A percentile compares a stretch with the other conserved stretches of the same genome.
Conservation (phyloP, 257 asterid genomes). For the Petrea volubilis region DNA sequence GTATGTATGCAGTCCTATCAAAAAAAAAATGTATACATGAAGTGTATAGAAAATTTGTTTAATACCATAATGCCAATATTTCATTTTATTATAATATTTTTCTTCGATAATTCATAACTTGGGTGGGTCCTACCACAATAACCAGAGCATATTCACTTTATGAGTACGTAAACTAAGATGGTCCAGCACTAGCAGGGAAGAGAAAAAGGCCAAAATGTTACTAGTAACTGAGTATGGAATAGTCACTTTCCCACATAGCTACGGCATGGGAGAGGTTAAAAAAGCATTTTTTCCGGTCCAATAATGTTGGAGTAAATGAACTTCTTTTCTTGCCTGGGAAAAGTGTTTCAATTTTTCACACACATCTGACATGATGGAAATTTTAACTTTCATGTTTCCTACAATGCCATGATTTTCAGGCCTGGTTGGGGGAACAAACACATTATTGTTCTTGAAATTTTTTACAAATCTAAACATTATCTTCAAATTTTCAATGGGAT, state of each 20-base stretch:
- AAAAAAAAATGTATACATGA: too few relatives aligned
- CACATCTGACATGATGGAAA: neutral
- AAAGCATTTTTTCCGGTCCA: conserved; percentile 11
- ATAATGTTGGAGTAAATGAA: conserved; percentile 6
- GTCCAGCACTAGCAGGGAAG: neutral
- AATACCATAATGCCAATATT: too few relatives aligned
- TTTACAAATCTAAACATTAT: neutral
- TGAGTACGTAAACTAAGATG: neutral
- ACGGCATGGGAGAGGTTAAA: neutral
- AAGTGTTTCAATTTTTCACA: neutral
- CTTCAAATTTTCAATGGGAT: neutral
- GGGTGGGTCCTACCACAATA: too few relatives aligned
- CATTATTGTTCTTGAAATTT: neutral
- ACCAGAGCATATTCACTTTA: too few relatives aligned
- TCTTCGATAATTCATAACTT: too few relatives aligned
- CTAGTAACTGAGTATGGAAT: conserved; percentile 12
- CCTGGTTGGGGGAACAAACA: neutral
- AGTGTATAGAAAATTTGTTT: too few relatives aligned
- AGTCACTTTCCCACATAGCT: conserved; percentile 31
- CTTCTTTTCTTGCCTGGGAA: neutral
- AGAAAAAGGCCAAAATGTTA: conserved; percentile 11
- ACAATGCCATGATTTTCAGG: neutral
- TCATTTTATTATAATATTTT: too few relatives aligned
- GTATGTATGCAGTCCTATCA: too few relatives aligned
- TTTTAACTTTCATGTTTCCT: neutral